A percentile compares a stretch with the other conserved stretches of the same genome.
These are phyloP conservation scores for Hymenochaete sp. DNA, from an alignment of 1,284 basidiomycete genomes.

Conservation along the genomic window DNA sequence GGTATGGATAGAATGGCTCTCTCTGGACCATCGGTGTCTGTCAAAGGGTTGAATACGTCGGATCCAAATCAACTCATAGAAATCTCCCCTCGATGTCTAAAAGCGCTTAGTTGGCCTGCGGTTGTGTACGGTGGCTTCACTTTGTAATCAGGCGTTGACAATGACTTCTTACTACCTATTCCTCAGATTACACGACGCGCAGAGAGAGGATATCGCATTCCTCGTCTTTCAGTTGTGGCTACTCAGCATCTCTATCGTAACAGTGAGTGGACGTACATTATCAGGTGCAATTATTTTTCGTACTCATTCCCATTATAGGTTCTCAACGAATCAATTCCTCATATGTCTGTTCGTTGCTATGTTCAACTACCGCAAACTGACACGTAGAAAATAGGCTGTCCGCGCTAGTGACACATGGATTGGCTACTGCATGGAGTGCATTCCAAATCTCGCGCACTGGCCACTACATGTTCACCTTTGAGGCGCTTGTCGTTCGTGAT, in stretches of 20 bases:
- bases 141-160: not conserved
- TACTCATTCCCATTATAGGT: slow-evolving; percentile 2
- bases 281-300: not conserved
- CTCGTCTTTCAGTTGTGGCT: slow-evolving; percentile 22
- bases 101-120: slow-evolving; percentile 11
- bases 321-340: slow-evolving; percentile 18
- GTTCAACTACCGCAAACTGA: not conserved
- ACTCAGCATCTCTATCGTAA: slow-evolving; percentile 19
- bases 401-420: slow-evolving; percentile 14
- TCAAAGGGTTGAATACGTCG: not conserved
- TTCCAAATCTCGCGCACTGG: slow-evolving; percentile 16
- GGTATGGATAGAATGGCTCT: not conserved
- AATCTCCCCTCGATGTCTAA: slow-evolving; percentile 10
- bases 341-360: slow-evolving; percentile 13
- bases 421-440: slow-evolving; percentile 17
- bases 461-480: slow-evolving; percentile 4
- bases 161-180: not conserved
- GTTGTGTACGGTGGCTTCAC: slow-evolving; percentile 4
- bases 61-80: not conserved
- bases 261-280: slow-evolving; percentile 7
- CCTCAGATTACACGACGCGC: slow-evolving; percentile 16
- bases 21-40: slow-evolving; percentile 1
- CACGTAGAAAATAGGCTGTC: slow-evolving; percentile 9
- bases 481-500: slow-evolving; percentile 12
- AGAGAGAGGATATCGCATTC: slow-evolving; percentile 20